Conservation (phyloP, 2,329 filamentous ascomycete species). For the Dothideomycetidae sp. region DNA sequence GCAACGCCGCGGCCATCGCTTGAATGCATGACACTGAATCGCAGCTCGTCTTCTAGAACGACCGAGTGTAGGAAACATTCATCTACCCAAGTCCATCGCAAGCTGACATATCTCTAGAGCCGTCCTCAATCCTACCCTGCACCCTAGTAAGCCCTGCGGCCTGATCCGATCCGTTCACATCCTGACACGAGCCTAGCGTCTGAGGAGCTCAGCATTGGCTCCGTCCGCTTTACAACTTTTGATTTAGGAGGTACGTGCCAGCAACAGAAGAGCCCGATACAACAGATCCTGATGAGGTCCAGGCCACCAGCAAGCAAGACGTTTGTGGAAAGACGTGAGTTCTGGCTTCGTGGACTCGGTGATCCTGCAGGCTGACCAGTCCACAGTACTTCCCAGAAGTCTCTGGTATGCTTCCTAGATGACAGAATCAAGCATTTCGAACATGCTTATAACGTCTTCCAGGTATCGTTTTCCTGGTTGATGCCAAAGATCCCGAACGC, state of each 20-base stretch:
- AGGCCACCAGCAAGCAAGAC: conserved; percentile 74
- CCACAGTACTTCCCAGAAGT: conserved; percentile 76
- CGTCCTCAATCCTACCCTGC: conserved; percentile 76
- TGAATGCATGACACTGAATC: conserved; percentile 4
- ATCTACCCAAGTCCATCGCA: not conserved
- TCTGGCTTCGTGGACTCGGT: too few species aligned
- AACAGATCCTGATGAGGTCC: conserved; percentile 1
- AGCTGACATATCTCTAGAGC: conserved; percentile 41
- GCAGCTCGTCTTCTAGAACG: conserved; percentile 6
- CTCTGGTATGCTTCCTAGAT: conserved; percentile 50
- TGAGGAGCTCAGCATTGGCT: conserved; percentile 83
- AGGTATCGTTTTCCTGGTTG: conserved; percentile 94
- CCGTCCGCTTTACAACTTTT: conserved; percentile 70
- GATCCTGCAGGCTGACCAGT: conserved; percentile 4
- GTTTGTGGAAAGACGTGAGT: conserved; percentile 68
- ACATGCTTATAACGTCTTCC: conserved; percentile 18
- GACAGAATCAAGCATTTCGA: not conserved
- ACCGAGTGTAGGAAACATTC: conserved; percentile 9
- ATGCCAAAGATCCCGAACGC: conserved; percentile 93
- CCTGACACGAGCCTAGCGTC: conserved; percentile 44
- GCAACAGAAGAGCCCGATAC: not conserved
- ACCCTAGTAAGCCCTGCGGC: conserved; percentile 54
- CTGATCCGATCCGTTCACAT: not conserved
- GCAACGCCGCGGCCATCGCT: conserved; percentile 16
- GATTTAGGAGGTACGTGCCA: conserved; percentile 56